phyloP scores from a whole-genome alignment of 176 grass and related monocot genomes.

The Avena atlantica region DNA sequence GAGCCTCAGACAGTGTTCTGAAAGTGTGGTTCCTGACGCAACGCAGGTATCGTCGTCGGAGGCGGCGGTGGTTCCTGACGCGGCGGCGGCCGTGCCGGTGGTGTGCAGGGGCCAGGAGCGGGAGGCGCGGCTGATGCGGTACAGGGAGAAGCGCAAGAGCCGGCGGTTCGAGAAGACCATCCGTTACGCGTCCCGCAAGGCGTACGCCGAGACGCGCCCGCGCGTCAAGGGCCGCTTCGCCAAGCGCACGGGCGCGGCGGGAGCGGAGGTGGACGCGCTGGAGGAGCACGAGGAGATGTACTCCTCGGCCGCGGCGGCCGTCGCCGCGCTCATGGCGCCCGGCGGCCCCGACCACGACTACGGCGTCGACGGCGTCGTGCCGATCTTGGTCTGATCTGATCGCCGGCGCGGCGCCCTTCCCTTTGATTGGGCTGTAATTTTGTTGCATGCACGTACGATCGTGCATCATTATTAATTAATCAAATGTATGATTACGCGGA shows the following conservation, averaged over 20 bases:
- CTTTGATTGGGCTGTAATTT: conserved; percentile 41
- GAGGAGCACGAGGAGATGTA: conserved; percentile 68
- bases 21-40: background rate
- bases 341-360: conserved; percentile 49
- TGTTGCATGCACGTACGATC: conserved; percentile 26
- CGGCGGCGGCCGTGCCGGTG: conserved; percentile 36
- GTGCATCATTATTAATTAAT: conserved; percentile 8
- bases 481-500: conserved; percentile 42
- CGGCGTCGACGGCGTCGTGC: conserved; percentile 74
- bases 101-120: conserved; percentile 63
- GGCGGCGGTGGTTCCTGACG: conserved; percentile 79
- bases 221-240: conserved; percentile 85
- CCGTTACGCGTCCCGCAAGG: conserved; percentile 85
- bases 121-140: conserved; percentile 77
- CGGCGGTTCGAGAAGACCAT: conserved; percentile 89
- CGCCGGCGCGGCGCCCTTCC: background rate
- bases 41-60: conserved; percentile 79
- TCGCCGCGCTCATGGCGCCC: conserved; percentile 68
- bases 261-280: conserved; percentile 28
- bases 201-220: conserved; percentile 79
- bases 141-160: conserved; percentile 89
- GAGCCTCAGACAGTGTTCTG: background rate
- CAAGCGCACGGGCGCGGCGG: conserved; percentile 52
- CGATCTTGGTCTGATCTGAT: conserved; percentile 53
- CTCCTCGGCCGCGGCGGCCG: conserved; percentile 60